These are phyloP conservation scores for Hyphodiscus hymeniophilus DNA, from an alignment of 495 filamentous ascomycete genomes.

Conservation along the genomic window DNA sequence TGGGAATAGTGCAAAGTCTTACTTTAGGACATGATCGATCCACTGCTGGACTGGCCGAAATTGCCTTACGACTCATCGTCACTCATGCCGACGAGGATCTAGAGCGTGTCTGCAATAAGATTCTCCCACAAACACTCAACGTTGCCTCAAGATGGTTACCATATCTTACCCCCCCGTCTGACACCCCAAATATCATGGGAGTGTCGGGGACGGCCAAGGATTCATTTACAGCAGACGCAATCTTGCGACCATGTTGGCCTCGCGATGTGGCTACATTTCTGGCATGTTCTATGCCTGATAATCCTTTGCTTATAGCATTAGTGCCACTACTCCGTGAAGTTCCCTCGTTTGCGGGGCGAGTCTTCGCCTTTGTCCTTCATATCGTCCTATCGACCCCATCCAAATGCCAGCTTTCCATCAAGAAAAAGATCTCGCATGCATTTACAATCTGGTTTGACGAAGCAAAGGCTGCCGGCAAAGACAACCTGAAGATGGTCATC, in stretches of 20 bases:
- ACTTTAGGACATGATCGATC: conserved; percentile 52
- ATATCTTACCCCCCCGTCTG: conserved; percentile 39
- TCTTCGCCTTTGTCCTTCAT: conserved; percentile 77
- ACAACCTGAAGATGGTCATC: conserved; percentile 53
- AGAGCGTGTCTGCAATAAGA: neutral
- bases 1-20: conserved; percentile 59
- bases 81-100: conserved; percentile 31
- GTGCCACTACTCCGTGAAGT: conserved; percentile 51
- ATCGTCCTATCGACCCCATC: conserved; percentile 53
- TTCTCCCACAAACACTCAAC: conserved; percentile 4
- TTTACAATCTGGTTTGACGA: conserved; percentile 41
- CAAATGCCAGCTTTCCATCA: conserved; percentile 39
- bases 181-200: conserved; percentile 21
- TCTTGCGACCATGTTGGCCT: conserved; percentile 49
- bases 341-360: conserved; percentile 56
- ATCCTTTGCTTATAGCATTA: conserved; percentile 60
- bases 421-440: conserved; percentile 39
- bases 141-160: conserved; percentile 40
- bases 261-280: conserved; percentile 53
- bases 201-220: conserved; percentile 12
- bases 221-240: conserved; percentile 26
- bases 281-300: conserved; percentile 47
- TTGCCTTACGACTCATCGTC: conserved; percentile 62
- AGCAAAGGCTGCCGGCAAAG: conserved; percentile 30
- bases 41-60: conserved; percentile 69